Evolutionary conservation across 2,329 filamentous ascomycete species (phyloP), one percentile per base, ranked within the genome.

Genomic region (Aspergillus persii): DNA sequence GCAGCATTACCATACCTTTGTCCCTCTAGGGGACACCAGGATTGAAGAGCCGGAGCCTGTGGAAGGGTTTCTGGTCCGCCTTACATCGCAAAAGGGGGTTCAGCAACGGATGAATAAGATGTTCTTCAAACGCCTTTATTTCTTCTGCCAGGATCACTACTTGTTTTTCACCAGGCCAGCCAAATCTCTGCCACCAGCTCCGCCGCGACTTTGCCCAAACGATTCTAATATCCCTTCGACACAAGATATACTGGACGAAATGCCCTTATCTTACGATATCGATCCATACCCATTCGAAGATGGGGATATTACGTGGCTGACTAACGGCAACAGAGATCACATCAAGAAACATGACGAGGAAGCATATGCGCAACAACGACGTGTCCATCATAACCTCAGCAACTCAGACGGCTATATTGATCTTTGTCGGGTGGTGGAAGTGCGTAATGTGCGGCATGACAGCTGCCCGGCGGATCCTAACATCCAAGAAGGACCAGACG

Each of bases 101-200:
- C 81, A 86, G 41, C 81, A 83, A 65, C 78, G 83, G 36, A 69
- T 87, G 61, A 86, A 86, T 12, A 82, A 82, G 58, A 82, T 85
- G 73, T 85, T 87, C 65, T 87, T 83, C 75, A 89, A 89, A 68
- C 80, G 84, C 47, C 74, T 89, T 3, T 89, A 89, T 68, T 89
- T 87, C 66, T 83, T 83, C 47, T 84, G 81, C 0, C 84, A 89
- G 62, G 84, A 89, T 65, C 84, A 87, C 61, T 86, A 82, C 60
- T 73, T 89, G 5, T 77, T 86, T 52, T 89, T 89, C 72, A 83
- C 83, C 59, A 80, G 81, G 54, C 87, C 87, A 9, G 80, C 84
- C 2, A 84, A 83, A 67, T 83, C 84, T 2, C 77, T 80, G 9
- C 84, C 86, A 7, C 86, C 86, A 3, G 80, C 84, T 33, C 84